Base-by-base conservation (phyloP, 306 rosid species). In the Vigna trinervia region DNA sequence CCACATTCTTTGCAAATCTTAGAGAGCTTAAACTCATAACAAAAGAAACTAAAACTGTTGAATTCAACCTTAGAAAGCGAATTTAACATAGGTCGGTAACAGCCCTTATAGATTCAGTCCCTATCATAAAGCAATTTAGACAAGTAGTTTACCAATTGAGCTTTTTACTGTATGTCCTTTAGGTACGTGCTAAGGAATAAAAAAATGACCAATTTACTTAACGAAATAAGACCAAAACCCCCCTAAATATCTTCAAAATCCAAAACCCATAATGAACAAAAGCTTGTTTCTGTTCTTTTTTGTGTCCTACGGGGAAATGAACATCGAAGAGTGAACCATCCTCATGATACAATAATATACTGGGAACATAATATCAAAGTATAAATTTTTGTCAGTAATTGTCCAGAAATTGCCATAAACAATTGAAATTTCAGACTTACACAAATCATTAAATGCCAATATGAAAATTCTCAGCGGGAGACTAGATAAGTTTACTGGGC, bases 1-100 rank as follows among this genome's bases (percentile, higher is more conserved):
- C 45, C 56, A 78, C 51, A 83, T 41, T 73, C 28, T 77, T 20
- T 8, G 12, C 20, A 68, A 59, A 78, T 19, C 60, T 46, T 69
- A 45, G 48, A 10, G 12, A 60, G 34, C 46, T 56, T 59, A 38
- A 38, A 76, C 56, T 59, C 53, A 12, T 23, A 56, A 50, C 10
- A 46, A 50, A 52, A 32, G 63, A 73, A 80, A 60, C 51, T 48
- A 57, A 41, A 62, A 71, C 6, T 26, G 23, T 48, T 12, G 67
- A 52, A 34, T 59, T 71, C 71, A 46, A 17, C 17, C 41, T 23
- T 71, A 72, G 39, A 74, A 19, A 67, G 20, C 47, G 13, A 22
- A 34, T 13, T 68, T 47, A 4, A 47, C 32, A 36, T 23, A 64
- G 9, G n/a, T 45, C 52, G 32, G 22, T 19, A 68, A 57, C 6